phyloP scores from a whole-genome alignment of 306 rosid genomes.

The Echinosophora koreensis region DNA sequence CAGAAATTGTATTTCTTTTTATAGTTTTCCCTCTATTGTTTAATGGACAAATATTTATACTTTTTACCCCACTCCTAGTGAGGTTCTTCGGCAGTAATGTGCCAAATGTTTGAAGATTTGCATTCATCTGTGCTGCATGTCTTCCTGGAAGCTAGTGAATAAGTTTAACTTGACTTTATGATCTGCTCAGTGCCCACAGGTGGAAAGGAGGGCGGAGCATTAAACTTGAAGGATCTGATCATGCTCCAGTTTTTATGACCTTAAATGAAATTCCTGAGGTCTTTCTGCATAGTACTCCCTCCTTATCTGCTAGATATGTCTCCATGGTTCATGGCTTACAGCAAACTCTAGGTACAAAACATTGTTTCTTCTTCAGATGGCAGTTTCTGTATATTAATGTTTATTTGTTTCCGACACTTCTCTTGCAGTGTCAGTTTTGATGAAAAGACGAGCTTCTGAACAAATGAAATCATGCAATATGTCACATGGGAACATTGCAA shows the following conservation, averaged over 20 bases:
- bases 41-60: background rate
- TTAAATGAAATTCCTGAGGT: slow-evolving; percentile 71
- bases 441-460: slow-evolving; percentile 58
- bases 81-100: slow-evolving; percentile 29
- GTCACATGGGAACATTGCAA: slow-evolving; percentile 34
- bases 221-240: slow-evolving; percentile 96
- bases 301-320: slow-evolving; percentile 84
- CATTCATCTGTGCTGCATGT: slow-evolving; percentile 38
- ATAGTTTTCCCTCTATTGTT: background rate
- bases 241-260: slow-evolving; percentile 83
- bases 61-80: background rate
- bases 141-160: slow-evolving; percentile 23
- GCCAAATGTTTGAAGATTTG: slow-evolving; percentile 31
- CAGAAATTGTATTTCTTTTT: slow-evolving; percentile 16
- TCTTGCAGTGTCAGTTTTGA: slow-evolving; percentile 76
- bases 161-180: slow-evolving; percentile 34
- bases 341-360: slow-evolving; percentile 78
- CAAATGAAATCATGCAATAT: slow-evolving; percentile 33
- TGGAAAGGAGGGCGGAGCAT: slow-evolving; percentile 83
- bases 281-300: slow-evolving; percentile 75
- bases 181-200: slow-evolving; percentile 53
- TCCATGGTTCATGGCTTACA: slow-evolving; percentile 86
- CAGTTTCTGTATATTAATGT: slow-evolving; percentile 11
- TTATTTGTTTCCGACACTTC: slow-evolving; percentile 30
- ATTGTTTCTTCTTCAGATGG: slow-evolving; percentile 41